Base-by-base conservation (phyloP, 768 basidiomycete species). In the Lentinula detonsa region DNA sequence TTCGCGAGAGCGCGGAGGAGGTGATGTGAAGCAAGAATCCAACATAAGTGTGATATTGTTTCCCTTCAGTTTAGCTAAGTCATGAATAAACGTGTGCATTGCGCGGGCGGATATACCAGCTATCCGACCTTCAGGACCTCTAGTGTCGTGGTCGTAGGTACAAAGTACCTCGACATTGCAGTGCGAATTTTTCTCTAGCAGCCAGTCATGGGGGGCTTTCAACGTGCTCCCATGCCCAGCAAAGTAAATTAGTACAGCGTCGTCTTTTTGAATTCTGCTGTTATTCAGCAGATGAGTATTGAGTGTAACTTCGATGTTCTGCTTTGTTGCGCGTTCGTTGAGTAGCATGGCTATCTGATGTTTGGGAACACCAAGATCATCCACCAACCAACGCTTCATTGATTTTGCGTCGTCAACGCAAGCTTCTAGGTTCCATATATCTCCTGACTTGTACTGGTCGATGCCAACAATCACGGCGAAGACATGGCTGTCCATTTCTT, bases 391-490 rank as follows among this genome's bases (percentile, higher is more conserved):
- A 16, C 74, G 80, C 61, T 75, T 80, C 65, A 90, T 74, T 39
- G 75, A 77, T 59, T 81, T 78, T 5, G 86, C 86, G 66, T 90
- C 88, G 64, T 85, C 81, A 31, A 81, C 81, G 67, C 85, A 86
- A 43, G 84, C 82, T 59, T 85, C 79, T 40, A 88, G 78, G 66
- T 88, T 84, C 85, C 85, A 88, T 31, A 88, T 81, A 37, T 57
- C 45, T 40, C 63, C 63, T 8, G 85, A 85, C 70, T 86, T 81
- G 75, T 90, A 90, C 65, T 76, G 75, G 73, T 89, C 86, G 63
- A 90, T 81, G 45, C 88, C 88, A 62, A 90, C 78, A 64, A 90
- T 74, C 60, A 90, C 79, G 0, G 85, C 86, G 64, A 86, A 90
- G 45, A 87, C 72, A 18, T 80, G 82, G 45, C 76, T 66, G 16